A percentile compares a stretch with the other conserved stretches of the same genome.
Conservation (phyloP, 179 eudicot genomes). For the Beta macrorhiza region DNA sequence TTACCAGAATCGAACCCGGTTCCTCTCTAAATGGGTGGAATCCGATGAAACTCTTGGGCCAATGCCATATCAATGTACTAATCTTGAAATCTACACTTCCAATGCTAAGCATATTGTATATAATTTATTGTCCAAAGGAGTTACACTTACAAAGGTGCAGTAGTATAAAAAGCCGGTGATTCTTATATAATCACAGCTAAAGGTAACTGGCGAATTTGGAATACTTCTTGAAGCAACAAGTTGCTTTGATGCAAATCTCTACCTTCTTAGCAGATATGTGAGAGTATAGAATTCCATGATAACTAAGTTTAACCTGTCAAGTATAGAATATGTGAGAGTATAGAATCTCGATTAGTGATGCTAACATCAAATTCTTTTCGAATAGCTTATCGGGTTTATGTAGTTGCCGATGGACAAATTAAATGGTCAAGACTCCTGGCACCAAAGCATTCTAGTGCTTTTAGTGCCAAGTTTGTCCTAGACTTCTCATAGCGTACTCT, state of each 20-base stretch:
- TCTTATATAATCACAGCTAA: background rate
- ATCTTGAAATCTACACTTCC: conserved; percentile 1
- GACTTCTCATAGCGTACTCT: too few relatives aligned
- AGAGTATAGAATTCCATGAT: too few relatives aligned
- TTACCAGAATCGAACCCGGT: conserved; percentile 32
- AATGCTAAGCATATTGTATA: background rate
- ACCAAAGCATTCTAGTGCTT: too few relatives aligned
- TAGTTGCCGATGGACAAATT: too few relatives aligned
- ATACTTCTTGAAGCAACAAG: background rate
- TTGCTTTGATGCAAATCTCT: background rate
- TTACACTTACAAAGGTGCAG: background rate
- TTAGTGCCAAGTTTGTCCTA: too few relatives aligned
- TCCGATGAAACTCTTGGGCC: conserved; percentile 26
- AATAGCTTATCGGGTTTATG: too few relatives aligned
- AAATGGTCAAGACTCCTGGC: too few relatives aligned
- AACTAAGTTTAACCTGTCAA: too few relatives aligned
- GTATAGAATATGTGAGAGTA: too few relatives aligned
- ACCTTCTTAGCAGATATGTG: background rate
- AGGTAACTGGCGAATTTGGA: background rate
- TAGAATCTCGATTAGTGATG: background rate
- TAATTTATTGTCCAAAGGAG: background rate
- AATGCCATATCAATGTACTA: background rate
- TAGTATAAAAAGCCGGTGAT: background rate
- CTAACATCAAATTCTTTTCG: too few relatives aligned
- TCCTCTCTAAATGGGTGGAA: conserved; percentile 26